Evolutionary conservation across 805 yeast species (phyloP), one percentile per base, ranked within the genome.

Genomic region (Teunomyces gatunensis): DNA sequence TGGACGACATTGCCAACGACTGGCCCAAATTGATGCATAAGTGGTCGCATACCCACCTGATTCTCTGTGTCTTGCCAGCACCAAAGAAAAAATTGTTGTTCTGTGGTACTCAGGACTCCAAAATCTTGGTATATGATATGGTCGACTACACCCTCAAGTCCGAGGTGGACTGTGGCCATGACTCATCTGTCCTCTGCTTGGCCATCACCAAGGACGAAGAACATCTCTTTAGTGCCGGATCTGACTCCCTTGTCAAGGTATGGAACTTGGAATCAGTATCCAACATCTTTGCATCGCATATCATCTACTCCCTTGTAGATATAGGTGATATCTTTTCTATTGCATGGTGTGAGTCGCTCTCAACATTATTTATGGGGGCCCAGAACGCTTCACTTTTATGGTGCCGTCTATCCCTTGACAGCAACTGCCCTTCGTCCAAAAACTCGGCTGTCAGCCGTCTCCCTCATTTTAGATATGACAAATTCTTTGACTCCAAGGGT

Each of bases 271-370:
- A 11, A 44, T 46, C 27, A 13, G 11, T 21, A 44, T 27, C 28
- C 46, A 18, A 49, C 54, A n/a, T 40, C 48, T 53, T 47, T 10
- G 70, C 74, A 45, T 60, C 86, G 0, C 86, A 87, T 56, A 86
- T 96, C 0, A 80, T 91, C 6, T 92, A 92, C 63, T 85, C 96
- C 0, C 65, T 86, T 9, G 77, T 86, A 30, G 99, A 92, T 68
- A 85, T 92, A 44, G 99, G 99, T 44, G 99, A 92, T 64, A 86
- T 92, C 13, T 92, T 92, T 61, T 85, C 96, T 6, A 68, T 92
- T 29, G 79, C 83, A 6, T 89, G 94, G 82, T 75, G 84, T 12
- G 78, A 80, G 15, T 54, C 68, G 1, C 63, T 79, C 9, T 75
- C 82, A 41, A 80, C 88, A 0, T 71, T 92, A 3, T 88, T 84